Percentiles rank a stretch among this genome's conserved stretches.
phyloP scores from a whole-genome alignment of 305 asterid genomes.

The Fraxinus nigra region DNA sequence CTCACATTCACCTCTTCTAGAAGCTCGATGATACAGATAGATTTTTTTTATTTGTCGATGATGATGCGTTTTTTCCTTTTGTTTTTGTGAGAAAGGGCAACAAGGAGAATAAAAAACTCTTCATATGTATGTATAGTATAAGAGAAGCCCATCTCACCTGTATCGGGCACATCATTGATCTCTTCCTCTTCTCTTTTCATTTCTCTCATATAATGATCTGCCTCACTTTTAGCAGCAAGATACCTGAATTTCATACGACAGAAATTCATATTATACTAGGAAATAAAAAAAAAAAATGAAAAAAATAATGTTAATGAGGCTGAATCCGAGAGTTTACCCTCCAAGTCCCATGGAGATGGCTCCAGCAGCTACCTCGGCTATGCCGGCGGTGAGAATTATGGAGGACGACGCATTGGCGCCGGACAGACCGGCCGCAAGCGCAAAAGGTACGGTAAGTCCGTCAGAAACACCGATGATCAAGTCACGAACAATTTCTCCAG shows the following conservation, averaged over 20 bases:
- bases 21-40: background rate
- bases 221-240: constrained; percentile 90
- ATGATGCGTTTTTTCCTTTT: background rate
- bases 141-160: constrained; percentile 41
- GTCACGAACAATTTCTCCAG: constrained; percentile 88
- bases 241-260: constrained; percentile 39
- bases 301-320: background rate
- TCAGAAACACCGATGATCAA: constrained; percentile 91
- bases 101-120: background rate
- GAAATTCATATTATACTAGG: background rate
- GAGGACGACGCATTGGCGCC: constrained; percentile 91
- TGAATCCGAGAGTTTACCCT: constrained; percentile 44
- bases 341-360: constrained; percentile 99
- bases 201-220: constrained; percentile 83
- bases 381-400: constrained; percentile 89
- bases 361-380: constrained; percentile 93
- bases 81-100: background rate
- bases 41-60: background rate
- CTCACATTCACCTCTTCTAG: background rate
- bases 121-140: background rate
- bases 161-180: constrained; percentile 75
- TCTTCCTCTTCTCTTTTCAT: constrained; percentile 83
- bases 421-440: constrained; percentile 91
- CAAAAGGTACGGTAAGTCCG: constrained; percentile 93
- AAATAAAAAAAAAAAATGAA: background rate